Percentiles rank a stretch among this genome's conserved stretches.
phyloP scores from a whole-genome alignment of 2,329 filamentous ascomycete genomes.

The Fusarium clavum region DNA sequence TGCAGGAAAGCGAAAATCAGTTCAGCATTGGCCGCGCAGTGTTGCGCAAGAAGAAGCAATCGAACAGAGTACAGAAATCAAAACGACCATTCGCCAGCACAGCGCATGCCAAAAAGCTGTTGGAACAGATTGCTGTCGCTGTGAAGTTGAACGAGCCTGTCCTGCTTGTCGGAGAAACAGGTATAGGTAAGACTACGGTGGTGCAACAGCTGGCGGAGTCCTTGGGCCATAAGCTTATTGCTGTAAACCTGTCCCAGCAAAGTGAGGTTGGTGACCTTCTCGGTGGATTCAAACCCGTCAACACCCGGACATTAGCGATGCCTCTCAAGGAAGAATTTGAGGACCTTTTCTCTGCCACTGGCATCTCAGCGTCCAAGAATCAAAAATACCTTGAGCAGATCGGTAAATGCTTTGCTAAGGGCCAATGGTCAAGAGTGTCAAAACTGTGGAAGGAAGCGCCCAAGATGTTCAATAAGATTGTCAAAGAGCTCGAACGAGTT shows the following conservation, averaged over 20 bases:
- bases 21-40: slow-evolving; percentile 75
- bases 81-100: slow-evolving; percentile 87
- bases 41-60: slow-evolving; percentile 67
- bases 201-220: slow-evolving; percentile 91
- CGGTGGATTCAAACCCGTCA: slow-evolving; percentile 96
- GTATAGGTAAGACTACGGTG: slow-evolving; percentile 97
- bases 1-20: slow-evolving; percentile 69
- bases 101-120: slow-evolving; percentile 81
- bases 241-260: slow-evolving; percentile 97
- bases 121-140: slow-evolving; percentile 89
- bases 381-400: slow-evolving; percentile 86
- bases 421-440: slow-evolving; percentile 88
- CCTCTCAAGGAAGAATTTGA: slow-evolving; percentile 95
- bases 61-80: slow-evolving; percentile 63
- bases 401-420: slow-evolving; percentile 80
- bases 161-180: slow-evolving; percentile 96
- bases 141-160: slow-evolving; percentile 88
- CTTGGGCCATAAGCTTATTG: slow-evolving; percentile 86
- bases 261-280: slow-evolving; percentile 96
- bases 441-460: slow-evolving; percentile 91
- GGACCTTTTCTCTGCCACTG: slow-evolving; percentile 84
- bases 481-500: slow-evolving; percentile 65
- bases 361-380: slow-evolving; percentile 89
- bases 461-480: slow-evolving; percentile 82
- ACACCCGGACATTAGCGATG: slow-evolving; percentile 85